Base-by-base conservation (phyloP, 2,329 filamentous ascomycete species). In the Hypoxylon sp. region DNA sequence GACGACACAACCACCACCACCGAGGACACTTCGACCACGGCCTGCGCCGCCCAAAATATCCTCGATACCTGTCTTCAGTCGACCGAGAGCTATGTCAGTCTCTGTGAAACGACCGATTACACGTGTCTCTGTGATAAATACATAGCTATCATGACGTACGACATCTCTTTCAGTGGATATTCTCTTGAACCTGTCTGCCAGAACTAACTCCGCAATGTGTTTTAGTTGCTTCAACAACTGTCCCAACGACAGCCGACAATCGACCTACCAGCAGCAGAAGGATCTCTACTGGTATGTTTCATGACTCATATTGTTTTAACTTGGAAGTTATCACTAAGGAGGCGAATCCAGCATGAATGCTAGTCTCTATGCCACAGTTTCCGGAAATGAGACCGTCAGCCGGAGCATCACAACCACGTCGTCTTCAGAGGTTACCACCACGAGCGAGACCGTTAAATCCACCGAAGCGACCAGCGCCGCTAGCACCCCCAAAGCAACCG, bases 201-300 rank as follows among this genome's bases (percentile, higher is more conserved):
- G 22, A 37, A 34, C 62, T 65, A 24, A 66, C 39, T 1, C 6
- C 5, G 19, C n/a, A n/a, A n/a, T 19, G 34, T 28, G 7, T 30
- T 11, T 62, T 61, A 83, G 81, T 30, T 89, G 87, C 83, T 89
- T 87, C 79, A 84, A 85, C 80, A 87, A 87, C 80, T 89, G 88
- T 79, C 86, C 87, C 54, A 75, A 79, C 67, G 80, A 83, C 70
- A 65, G 78, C 52, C 68, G 73, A 8, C 30, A 48, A 8, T 53
- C 72, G 17, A 65, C 63, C 41, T 59, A 70, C 54, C 59, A 65
- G 17, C 70, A 69, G 32, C 26, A 68, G 62, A 72, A 72, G 62
- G 60, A 73, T 19, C 61, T 68, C 7, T 73, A 75, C 67, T 76
- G 75, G 73, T 75, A 56, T 59, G 70, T 37, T 34, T 37, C n/a